These are phyloP conservation scores for Globisporangium orthogonon DNA, from an alignment of 352 stramenopile genomes.

Conservation along the genomic window DNA sequence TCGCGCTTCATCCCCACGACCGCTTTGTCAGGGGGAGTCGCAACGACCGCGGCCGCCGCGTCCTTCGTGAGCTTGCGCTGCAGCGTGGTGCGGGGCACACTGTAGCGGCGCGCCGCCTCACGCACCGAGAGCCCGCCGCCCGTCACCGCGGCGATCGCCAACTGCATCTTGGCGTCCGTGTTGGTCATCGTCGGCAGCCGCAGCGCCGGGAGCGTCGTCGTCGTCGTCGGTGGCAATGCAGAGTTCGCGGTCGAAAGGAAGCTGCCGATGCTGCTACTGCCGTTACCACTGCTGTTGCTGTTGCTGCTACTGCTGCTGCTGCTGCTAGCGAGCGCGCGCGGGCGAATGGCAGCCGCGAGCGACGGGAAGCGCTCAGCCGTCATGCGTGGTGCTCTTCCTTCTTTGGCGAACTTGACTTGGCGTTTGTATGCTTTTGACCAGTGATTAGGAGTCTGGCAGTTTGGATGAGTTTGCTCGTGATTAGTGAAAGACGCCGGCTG, in stretches of 20 bases:
- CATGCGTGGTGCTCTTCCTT: not conserved
- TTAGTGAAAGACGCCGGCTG: too few relatives aligned
- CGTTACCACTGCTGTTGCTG: not conserved
- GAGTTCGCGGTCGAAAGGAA: not conserved
- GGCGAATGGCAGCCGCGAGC: not conserved
- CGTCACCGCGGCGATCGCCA: slow-evolving; percentile 54
- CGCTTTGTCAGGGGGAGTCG: slow-evolving; percentile 1
- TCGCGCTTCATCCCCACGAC: too few relatives aligned
- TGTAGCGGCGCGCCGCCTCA: slow-evolving; percentile 62
- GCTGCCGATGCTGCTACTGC: not conserved
- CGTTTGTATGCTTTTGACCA: not conserved
- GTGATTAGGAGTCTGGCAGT: not conserved
- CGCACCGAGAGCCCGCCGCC: slow-evolving; percentile 60
- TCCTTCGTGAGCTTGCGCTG: slow-evolving; percentile 52
- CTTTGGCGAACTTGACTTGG: not conserved
- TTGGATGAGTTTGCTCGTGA: not conserved
- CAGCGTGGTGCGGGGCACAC: slow-evolving; percentile 65
- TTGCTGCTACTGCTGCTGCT: not conserved
- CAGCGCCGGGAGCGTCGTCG: not conserved
- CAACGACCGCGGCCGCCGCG: slow-evolving; percentile 4
- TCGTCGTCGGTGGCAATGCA: too few relatives aligned
- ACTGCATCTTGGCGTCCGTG: slow-evolving; percentile 39
- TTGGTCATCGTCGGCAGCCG: slow-evolving; percentile 11
- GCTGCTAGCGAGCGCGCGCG: not conserved
- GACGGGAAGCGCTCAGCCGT: not conserved